phyloP scores from a whole-genome alignment of 306 rosid species.

The Mimosa bimucronata region DNA sequence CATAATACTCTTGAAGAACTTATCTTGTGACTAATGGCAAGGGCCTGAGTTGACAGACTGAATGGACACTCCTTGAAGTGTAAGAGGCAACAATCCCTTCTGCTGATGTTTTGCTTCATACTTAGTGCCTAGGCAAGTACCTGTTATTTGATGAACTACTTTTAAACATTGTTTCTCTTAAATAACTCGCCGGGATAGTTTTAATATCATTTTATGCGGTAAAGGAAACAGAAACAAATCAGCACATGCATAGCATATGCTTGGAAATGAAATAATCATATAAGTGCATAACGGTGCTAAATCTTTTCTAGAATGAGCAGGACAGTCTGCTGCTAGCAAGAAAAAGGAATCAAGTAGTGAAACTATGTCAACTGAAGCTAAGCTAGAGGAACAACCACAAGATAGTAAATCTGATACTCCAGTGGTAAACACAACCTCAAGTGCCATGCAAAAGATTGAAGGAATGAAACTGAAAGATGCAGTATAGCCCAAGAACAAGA shows the following conservation, averaged over 20 bases:
- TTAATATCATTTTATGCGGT: not conserved
- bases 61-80: not conserved
- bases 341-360: conserved; percentile 42
- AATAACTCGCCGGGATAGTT: not conserved
- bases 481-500: conserved; percentile 54
- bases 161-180: not conserved
- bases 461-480: conserved; percentile 62
- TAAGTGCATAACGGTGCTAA: conserved; percentile 10
- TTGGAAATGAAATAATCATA: conserved; percentile 17
- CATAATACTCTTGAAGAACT: not conserved
- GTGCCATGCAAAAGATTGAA: conserved; percentile 35
- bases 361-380: conserved; percentile 15
- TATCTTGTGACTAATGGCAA: not conserved
- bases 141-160: not conserved
- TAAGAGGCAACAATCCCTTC: not conserved
- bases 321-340: conserved; percentile 44
- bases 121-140: not conserved
- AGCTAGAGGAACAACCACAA: conserved; percentile 49
- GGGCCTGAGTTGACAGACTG: not conserved
- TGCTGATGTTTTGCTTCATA: not conserved
- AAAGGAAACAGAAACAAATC: not conserved
- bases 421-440: conserved; percentile 18
- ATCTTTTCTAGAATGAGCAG: conserved; percentile 46
- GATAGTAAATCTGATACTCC: conserved; percentile 30
- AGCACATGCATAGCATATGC: not conserved